phyloP scores from a whole-genome alignment of 2,329 filamentous ascomycete genomes.

The Hymenoscyphus fraxineus region DNA sequence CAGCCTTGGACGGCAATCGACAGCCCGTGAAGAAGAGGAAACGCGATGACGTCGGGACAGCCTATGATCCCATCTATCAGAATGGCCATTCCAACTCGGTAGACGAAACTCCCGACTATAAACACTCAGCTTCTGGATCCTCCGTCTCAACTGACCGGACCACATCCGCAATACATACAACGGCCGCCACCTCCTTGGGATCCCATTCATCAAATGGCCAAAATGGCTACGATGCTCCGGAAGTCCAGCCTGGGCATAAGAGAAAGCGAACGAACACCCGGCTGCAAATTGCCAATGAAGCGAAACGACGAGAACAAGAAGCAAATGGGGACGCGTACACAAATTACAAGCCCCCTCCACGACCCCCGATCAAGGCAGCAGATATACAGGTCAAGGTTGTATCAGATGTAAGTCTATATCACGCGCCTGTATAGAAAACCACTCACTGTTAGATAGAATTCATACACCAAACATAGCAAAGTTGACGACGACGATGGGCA shows the following conservation, averaged over 20 bases:
- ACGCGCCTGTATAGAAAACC: not conserved
- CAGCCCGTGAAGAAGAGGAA: conserved; percentile 72
- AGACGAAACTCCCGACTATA: conserved; percentile 66
- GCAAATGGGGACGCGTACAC: conserved; percentile 66
- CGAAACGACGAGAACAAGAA: conserved; percentile 73
- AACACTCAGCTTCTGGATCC: conserved; percentile 62
- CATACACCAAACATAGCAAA: conserved; percentile 59
- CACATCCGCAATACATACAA: conserved; percentile 75
- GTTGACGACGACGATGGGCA: conserved; percentile 96
- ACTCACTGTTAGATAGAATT: conserved; percentile 32
- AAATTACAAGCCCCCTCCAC: conserved; percentile 80
- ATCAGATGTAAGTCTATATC: conserved; percentile 52
- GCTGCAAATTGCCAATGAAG: conserved; percentile 77
- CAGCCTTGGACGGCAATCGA: conserved; percentile 40
- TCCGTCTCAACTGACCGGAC: conserved; percentile 81
- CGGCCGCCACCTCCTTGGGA: conserved; percentile 80
- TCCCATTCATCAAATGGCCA: conserved; percentile 59
- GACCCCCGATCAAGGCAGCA: conserved; percentile 84
- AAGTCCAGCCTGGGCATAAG: conserved; percentile 73
- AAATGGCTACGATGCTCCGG: conserved; percentile 64
- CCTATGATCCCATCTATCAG: conserved; percentile 70
- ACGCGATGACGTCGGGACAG: conserved; percentile 49
- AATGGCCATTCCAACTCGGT: conserved; percentile 64
- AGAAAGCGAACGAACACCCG: conserved; percentile 75
- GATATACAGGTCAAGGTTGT: conserved; percentile 65